Conservation (phyloP, 208 protist genomes). For the Polymyxa betae region DNA sequence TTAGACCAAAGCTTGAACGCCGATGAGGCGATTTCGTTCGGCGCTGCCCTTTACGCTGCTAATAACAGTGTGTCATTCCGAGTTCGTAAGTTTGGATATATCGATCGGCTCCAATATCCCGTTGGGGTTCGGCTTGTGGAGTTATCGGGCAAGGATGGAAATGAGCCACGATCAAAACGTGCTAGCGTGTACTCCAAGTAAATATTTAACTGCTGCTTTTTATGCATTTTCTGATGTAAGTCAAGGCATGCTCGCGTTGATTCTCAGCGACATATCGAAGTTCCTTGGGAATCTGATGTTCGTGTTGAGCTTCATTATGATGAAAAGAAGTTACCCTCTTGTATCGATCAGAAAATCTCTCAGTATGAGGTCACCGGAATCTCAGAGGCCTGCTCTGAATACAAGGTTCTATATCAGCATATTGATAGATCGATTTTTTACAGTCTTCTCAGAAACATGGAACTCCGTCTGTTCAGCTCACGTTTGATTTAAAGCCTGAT, state of each 20-base stretch:
- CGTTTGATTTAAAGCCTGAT: neutral
- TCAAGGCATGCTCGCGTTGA: neutral
- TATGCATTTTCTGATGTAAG: too few species aligned
- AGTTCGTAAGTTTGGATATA: conserved; percentile 57
- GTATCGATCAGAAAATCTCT: neutral
- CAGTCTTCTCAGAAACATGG: conserved; percentile 15
- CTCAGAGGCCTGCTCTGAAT: neutral
- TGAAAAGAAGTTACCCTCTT: neutral
- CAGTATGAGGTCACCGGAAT: conserved; percentile 51
- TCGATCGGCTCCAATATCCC: conserved; percentile 33
- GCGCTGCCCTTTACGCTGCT: conserved; percentile 52
- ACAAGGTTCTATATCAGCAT: neutral
- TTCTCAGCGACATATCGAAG: neutral
- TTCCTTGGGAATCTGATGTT: conserved; percentile 18
- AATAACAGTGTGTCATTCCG: conserved; percentile 49
- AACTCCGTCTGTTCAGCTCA: neutral
- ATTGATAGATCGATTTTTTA: neutral
- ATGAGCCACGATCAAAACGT: conserved; percentile 32
- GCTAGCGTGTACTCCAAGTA: neutral
- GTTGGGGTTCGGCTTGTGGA: conserved; percentile 43
- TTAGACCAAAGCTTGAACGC: conserved; percentile 53
- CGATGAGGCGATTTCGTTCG: conserved; percentile 32
- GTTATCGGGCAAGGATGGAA: neutral
- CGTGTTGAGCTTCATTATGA: conserved; percentile 39
- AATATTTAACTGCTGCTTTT: too few species aligned